phyloP scores from a whole-genome alignment of 345 rosid species.

The Salix brachista region DNA sequence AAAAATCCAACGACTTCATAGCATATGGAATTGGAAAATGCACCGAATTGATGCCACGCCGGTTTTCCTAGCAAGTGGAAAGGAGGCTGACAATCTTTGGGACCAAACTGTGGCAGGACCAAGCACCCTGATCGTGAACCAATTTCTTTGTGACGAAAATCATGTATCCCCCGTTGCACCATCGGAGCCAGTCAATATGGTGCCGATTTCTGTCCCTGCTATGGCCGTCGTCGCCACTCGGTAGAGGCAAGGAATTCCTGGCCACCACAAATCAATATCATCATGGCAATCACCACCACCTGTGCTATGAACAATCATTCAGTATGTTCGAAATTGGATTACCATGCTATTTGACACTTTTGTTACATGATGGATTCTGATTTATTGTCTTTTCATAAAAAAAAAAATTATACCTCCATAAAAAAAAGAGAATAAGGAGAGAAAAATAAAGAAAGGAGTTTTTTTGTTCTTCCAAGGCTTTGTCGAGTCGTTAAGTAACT shows the following conservation, averaged over 20 bases:
- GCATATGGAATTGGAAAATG: conserved; percentile 57
- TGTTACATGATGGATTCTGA: background rate
- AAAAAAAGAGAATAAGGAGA: background rate
- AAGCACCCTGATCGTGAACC: conserved; percentile 41
- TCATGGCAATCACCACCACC: background rate
- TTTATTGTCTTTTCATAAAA: background rate
- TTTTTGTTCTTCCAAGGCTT: background rate
- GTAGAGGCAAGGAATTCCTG: background rate
- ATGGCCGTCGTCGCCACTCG: conserved; percentile 48
- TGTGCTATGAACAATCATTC: too few relatives aligned
- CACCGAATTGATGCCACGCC: conserved; percentile 77
- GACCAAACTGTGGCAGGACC: conserved; percentile 55
- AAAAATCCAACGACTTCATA: conserved; percentile 52
- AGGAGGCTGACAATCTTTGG: conserved; percentile 63
- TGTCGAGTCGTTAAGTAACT: conserved; percentile 5
- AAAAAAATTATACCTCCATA: background rate
- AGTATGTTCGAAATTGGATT: too few relatives aligned
- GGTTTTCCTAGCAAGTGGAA: conserved; percentile 50
- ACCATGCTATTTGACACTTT: background rate
- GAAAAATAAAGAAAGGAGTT: background rate
- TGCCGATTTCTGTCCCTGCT: conserved; percentile 34
- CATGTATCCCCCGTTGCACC: conserved; percentile 30
- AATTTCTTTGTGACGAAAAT: conserved; percentile 40
- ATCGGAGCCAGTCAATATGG: conserved; percentile 12
- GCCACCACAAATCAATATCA: background rate